phyloP scores from a whole-genome alignment of 2,329 filamentous ascomycete genomes.

The Colletotrichum tabaci region DNA sequence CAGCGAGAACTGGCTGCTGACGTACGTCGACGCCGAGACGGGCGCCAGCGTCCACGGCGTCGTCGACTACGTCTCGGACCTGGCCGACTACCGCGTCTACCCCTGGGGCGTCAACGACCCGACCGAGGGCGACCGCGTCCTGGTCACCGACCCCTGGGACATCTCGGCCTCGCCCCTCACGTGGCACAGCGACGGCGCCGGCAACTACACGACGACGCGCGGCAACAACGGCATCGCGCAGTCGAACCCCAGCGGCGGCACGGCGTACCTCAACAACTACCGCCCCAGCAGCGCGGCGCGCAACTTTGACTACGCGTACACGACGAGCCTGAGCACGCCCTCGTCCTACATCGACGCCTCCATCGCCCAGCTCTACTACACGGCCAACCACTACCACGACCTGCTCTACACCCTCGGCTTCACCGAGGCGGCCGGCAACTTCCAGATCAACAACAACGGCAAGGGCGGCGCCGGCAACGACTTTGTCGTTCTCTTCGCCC shows the following conservation, averaged over 20 bases:
- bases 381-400: constrained; percentile 68
- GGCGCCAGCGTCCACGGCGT: constrained; percentile 62
- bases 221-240: constrained; percentile 70
- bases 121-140: constrained; percentile 56
- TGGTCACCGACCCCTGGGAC: constrained; percentile 62
- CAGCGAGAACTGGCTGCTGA: constrained; percentile 65
- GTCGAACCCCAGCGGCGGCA: constrained; percentile 60
- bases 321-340: constrained; percentile 49
- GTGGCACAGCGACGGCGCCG: constrained; percentile 64
- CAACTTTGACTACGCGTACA: constrained; percentile 59
- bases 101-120: constrained; percentile 68
- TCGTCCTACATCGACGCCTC: constrained; percentile 63
- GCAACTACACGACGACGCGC: constrained; percentile 62
- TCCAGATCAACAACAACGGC: constrained; percentile 66
- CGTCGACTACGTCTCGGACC: constrained; percentile 65
- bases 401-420: constrained; percentile 68
- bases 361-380: constrained; percentile 70
- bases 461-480: constrained; percentile 63
- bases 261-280: constrained; percentile 48
- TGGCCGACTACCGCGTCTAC: constrained; percentile 66
- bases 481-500: constrained; percentile 65
- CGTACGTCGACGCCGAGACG: constrained; percentile 64
- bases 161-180: constrained; percentile 57
- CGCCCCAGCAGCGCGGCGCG: constrained; percentile 57
- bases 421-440: constrained; percentile 68